Evolutionary conservation across 768 basidiomycete genomes (phyloP).

Genomic region (Leccinum broughii): DNA sequence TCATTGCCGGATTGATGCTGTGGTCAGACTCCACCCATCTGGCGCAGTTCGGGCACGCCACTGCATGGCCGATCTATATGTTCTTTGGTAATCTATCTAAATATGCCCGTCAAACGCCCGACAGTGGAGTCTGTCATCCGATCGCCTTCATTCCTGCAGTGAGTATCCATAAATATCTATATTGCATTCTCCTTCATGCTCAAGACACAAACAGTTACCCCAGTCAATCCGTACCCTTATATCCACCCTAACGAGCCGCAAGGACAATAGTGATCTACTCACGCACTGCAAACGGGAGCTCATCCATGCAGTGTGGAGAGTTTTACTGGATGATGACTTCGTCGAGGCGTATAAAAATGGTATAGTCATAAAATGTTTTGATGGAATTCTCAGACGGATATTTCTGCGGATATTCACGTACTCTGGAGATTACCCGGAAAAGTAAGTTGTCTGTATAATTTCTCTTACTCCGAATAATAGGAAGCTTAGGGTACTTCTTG

Average conservation of each 20-base stretch:
- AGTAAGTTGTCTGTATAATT: not conserved
- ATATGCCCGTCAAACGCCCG: not conserved
- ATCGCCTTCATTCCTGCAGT: not conserved
- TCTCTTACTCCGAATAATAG: not conserved
- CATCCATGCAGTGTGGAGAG: not conserved
- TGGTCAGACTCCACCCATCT: not conserved
- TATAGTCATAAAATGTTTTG: not conserved
- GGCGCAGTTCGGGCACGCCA: not conserved
- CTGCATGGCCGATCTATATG: not conserved
- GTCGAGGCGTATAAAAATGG: not conserved
- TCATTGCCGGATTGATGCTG: not conserved
- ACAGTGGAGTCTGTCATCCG: not conserved
- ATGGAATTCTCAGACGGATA: not conserved
- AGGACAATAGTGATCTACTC: not conserved
- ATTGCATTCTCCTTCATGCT: not conserved
- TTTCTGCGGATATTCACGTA: not conserved
- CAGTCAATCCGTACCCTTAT: not conserved
- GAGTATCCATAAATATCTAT: not conserved
- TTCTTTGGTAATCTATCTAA: not conserved
- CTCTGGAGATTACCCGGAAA: not conserved
- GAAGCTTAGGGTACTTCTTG: constrained; percentile 24
- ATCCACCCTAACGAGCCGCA: not conserved
- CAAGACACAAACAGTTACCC: not conserved
- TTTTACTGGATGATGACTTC: not conserved
- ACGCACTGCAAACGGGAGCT: not conserved